These are phyloP conservation scores for Rhynchospora tenuis DNA, from an alignment of 176 grass and related monocot genomes.

Conservation along the genomic window DNA sequence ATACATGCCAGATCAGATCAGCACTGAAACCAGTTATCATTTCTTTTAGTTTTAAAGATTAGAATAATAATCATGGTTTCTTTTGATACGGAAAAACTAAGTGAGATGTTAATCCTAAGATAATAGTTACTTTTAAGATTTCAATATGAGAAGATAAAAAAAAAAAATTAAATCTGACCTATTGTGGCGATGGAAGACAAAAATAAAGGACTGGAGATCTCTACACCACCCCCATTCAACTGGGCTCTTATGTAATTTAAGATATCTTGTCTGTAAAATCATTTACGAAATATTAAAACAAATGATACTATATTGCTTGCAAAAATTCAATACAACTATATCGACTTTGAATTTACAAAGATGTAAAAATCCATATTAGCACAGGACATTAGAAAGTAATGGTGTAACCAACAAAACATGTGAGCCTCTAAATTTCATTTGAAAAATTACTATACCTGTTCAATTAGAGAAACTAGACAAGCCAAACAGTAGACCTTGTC, in stretches of 20 bases:
- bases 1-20: not conserved
- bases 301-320: not conserved
- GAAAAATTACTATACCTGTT: slow-evolving; percentile 47
- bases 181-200: slow-evolving; percentile 78
- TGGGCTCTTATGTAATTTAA: slow-evolving; percentile 62
- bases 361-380: slow-evolving; percentile 12
- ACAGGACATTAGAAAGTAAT: slow-evolving; percentile 19
- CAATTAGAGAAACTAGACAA: slow-evolving; percentile 84
- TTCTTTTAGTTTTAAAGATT: not conserved
- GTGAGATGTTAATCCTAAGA: not conserved
- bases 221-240: slow-evolving; percentile 99
- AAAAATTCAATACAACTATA: not conserved
- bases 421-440: not conserved
- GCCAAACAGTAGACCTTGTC: slow-evolving; percentile 71
- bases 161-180: slow-evolving; percentile 36
- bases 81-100: not conserved
- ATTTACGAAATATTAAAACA: slow-evolving; percentile 8
- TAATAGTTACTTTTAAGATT: not conserved
- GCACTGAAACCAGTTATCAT: not conserved
- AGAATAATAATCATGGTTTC: not conserved
- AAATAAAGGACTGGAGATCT: slow-evolving; percentile 88
- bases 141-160: not conserved
- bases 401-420: not conserved
- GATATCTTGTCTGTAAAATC: slow-evolving; percentile 57
- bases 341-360: not conserved